Percentiles rank a stretch among this genome's conserved stretches.
These are phyloP conservation scores for Ceriops tagal DNA, from an alignment of 345 rosid species.

Conservation along the genomic window DNA sequence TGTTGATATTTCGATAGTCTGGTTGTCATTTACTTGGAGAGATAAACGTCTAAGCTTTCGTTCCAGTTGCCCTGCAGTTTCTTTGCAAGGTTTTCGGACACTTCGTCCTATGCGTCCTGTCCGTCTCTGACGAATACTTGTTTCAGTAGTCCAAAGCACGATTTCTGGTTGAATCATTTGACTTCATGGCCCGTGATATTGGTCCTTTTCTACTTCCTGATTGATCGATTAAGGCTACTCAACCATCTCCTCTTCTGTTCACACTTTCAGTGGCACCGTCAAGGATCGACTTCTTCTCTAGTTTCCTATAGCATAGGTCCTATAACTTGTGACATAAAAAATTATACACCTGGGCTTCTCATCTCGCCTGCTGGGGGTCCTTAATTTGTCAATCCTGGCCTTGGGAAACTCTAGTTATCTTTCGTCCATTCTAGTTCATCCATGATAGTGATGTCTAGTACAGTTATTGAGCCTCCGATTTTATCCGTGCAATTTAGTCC, in stretches of 20 bases:
- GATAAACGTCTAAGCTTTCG: too few species aligned
- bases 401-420: not conserved
- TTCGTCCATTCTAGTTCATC: too few species aligned
- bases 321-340: slow-evolving; percentile 14
- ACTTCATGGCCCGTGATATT: not conserved
- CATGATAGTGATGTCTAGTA: too few species aligned
- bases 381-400: not conserved
- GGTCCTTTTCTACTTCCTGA: not conserved
- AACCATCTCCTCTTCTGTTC: not conserved
- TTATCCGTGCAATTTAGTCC: too few species aligned
- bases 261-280: slow-evolving; percentile 17
- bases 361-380: slow-evolving; percentile 6
- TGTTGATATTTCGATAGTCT: too few species aligned
- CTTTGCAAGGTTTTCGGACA: not conserved
- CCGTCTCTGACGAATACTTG: not conserved
- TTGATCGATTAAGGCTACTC: not conserved
- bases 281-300: not conserved
- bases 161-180: too few species aligned
- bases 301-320: not conserved
- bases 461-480: too few species aligned
- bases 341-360: slow-evolving; percentile 14
- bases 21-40: too few species aligned
- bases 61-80: slow-evolving; percentile 17
- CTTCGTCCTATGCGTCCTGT: slow-evolving; percentile 5
- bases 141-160: not conserved